A percentile compares a stretch with the other conserved stretches of the same genome.
phyloP scores from a whole-genome alignment of 768 basidiomycete genomes.

The Rhizopogon salebrosus region DNA sequence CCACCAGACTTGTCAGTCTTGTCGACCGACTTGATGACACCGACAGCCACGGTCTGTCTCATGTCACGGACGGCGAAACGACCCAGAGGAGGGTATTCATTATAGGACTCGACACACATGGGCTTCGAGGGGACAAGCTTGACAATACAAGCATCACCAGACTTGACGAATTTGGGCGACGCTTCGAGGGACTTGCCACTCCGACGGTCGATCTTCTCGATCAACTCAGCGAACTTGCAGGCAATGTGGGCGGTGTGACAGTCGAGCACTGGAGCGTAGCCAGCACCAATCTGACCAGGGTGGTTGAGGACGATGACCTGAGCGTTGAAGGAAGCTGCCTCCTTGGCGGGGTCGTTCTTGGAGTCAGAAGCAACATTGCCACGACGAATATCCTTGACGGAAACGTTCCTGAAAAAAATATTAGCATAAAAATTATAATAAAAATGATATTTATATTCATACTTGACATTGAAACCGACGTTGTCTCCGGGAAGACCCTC shows the following conservation, averaged over 20 bases:
- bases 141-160: constrained; percentile 98
- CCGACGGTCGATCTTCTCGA: constrained; percentile 99
- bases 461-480: constrained; percentile 99
- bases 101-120: constrained; percentile 92
- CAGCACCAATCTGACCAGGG: constrained; percentile 99
- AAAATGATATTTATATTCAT: constrained; percentile 34
- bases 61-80: constrained; percentile 99
- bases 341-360: constrained; percentile 99
- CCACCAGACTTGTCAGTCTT: constrained; percentile 88
- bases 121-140: constrained; percentile 96
- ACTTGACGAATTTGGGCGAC: constrained; percentile 96
- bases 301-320: constrained; percentile 99
- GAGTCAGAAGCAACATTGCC: constrained; percentile 99
- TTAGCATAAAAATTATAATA: constrained; percentile 1
- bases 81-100: constrained; percentile 98
- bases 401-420: constrained; percentile 75
- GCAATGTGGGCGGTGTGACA: constrained; percentile 99
- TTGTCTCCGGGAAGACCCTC: constrained; percentile 97
- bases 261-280: constrained; percentile 98
- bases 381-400: constrained; percentile 99
- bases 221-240: constrained; percentile 97
- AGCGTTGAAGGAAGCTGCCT: constrained; percentile 98
- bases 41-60: constrained; percentile 98
- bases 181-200: constrained; percentile 90
- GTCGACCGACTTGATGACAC: constrained; percentile 97